Percentiles rank a stretch among this genome's conserved stretches.
These are phyloP conservation scores for Claviceps purpurea DNA, from an alignment of 2,329 filamentous ascomycete genomes.

Conservation along the genomic window DNA sequence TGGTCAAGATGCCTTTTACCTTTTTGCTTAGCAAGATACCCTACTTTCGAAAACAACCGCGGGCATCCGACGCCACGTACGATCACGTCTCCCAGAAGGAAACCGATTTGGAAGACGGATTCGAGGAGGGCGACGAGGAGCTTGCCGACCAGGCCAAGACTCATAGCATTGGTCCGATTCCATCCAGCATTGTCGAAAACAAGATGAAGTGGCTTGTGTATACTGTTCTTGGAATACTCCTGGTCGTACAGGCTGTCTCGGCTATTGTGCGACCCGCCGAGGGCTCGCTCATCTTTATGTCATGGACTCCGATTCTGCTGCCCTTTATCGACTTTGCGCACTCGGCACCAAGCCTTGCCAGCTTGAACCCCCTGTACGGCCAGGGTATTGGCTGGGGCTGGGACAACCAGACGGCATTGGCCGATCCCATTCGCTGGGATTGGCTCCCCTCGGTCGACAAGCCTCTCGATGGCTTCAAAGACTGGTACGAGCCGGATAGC, in stretches of 20 bases:
- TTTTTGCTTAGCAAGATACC: slow-evolving; percentile 7
- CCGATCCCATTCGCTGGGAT: slow-evolving; percentile 8
- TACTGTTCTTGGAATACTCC: slow-evolving; percentile 11
- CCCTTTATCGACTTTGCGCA: slow-evolving; percentile 21
- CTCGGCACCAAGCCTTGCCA: slow-evolving; percentile 16
- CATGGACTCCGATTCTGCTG: slow-evolving; percentile 20
- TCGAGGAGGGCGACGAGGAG: slow-evolving; percentile 5
- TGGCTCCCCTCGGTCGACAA: slow-evolving; percentile 13
- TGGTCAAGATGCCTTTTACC: slow-evolving; percentile 9
- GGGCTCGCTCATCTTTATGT: slow-evolving; percentile 20
- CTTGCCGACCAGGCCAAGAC: slow-evolving; percentile 2
- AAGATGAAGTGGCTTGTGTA: slow-evolving; percentile 7
- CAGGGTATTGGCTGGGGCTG: slow-evolving; percentile 15
- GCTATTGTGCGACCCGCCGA: slow-evolving; percentile 17
- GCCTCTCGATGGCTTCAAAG: slow-evolving; percentile 12
- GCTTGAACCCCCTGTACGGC: slow-evolving; percentile 12
- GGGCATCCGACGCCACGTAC: slow-evolving; percentile 1
- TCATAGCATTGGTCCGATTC: background rate
- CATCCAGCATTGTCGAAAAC: background rate
- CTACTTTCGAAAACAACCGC: slow-evolving; percentile 1
- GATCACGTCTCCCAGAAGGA: slow-evolving; percentile 8
- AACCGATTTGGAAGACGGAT: slow-evolving; percentile 6
- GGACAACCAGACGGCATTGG: slow-evolving; percentile 16
- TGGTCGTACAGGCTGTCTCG: slow-evolving; percentile 14
- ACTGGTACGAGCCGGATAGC: slow-evolving; percentile 12